phyloP scores from a whole-genome alignment of 1,284 basidiomycete genomes.

The Cryptococcus neoformans region DNA sequence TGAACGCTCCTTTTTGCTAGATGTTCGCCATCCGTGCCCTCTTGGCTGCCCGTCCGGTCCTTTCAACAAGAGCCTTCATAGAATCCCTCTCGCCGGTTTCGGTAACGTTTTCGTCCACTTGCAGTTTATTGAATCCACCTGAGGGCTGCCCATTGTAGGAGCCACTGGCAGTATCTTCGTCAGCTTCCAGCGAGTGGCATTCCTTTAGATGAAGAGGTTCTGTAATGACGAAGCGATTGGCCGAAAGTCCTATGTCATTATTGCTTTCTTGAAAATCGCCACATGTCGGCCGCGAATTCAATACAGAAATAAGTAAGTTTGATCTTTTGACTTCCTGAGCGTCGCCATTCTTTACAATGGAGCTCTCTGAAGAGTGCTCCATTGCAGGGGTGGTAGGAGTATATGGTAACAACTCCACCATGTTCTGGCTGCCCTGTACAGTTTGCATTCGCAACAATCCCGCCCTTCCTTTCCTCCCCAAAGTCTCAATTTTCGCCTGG shows the following conservation, averaged over 20 bases:
- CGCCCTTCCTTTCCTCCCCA: neutral
- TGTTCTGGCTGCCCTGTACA: neutral
- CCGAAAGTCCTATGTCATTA: neutral
- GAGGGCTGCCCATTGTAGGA: neutral
- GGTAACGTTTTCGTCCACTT: neutral
- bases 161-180: neutral
- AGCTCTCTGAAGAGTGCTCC: neutral
- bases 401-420: constrained; percentile 3
- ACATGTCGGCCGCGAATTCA: neutral
- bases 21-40: constrained; percentile 65
- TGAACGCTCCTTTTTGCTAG: neutral
- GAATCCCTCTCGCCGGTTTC: neutral
- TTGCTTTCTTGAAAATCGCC: neutral
- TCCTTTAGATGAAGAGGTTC: neutral
- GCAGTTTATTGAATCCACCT: neutral
- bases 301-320: neutral
- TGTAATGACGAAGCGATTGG: neutral
- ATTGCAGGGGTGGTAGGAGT: constrained; percentile 1
- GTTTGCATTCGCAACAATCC: neutral
- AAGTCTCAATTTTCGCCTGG: neutral
- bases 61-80: neutral
- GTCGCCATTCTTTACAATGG: neutral
- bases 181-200: neutral
- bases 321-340: neutral
- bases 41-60: neutral